Percentiles rank a stretch among this genome's conserved stretches.
Evolutionary conservation across 495 filamentous ascomycete species (phyloP).

Genomic region (Neurospora tetraspora): DNA sequence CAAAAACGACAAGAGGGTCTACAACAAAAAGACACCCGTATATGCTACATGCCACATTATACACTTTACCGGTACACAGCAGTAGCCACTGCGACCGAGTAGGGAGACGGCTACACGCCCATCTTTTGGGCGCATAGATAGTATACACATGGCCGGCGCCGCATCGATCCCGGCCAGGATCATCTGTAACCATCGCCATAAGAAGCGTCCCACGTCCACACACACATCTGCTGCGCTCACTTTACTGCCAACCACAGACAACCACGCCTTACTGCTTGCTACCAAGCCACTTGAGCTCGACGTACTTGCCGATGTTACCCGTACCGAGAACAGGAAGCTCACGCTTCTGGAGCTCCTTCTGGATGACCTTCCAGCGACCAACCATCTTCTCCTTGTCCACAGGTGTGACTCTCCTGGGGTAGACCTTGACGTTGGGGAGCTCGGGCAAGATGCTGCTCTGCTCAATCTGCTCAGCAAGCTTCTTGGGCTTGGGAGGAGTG

Average conservation of each 20-base stretch:
- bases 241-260: neutral
- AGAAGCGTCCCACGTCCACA: neutral
- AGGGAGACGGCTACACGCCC: neutral
- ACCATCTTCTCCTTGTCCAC: conserved; percentile 63
- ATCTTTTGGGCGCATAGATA: neutral
- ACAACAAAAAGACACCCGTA: neutral
- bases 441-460: conserved; percentile 30
- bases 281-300: conserved; percentile 22
- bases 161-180: neutral
- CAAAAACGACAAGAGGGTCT: neutral
- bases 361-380: conserved; percentile 79
- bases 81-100: neutral
- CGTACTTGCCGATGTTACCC: conserved; percentile 12
- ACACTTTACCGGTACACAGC: neutral
- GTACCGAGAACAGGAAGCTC: conserved; percentile 42
- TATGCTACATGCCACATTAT: neutral
- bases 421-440: conserved; percentile 63
- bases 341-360: conserved; percentile 55
- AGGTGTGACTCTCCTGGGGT: conserved; percentile 46
- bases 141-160: neutral
- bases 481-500: conserved; percentile 49
- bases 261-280: conserved; percentile 7
- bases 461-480: conserved; percentile 37
- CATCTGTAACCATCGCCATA: neutral
- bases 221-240: neutral